Conservation (phyloP, 23 red algal species). For the Cyanidioschyzon merolae region DNA sequence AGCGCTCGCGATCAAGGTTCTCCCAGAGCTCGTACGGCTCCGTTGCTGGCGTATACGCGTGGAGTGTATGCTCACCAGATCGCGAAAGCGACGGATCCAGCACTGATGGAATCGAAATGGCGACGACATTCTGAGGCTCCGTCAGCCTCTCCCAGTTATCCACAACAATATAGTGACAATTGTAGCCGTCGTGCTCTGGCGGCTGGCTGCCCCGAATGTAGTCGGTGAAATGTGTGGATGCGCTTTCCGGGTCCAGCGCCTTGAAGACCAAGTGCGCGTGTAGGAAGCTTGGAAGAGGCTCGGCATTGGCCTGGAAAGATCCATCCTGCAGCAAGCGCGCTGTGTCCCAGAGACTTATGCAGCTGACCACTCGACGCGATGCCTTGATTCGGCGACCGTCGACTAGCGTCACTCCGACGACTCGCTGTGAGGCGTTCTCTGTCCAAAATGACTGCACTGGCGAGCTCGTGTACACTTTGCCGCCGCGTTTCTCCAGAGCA, state of each 20-base stretch:
- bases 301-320: background rate
- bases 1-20: conserved; percentile 25
- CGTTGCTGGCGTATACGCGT: conserved; percentile 78
- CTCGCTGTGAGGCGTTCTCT: conserved; percentile 15
- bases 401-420: conserved; percentile 27
- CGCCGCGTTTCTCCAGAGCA: conserved; percentile 25
- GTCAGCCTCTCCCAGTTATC: conserved; percentile 32
- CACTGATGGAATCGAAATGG: conserved; percentile 51
- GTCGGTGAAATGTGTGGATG: background rate
- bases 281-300: conserved; percentile 35
- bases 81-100: conserved; percentile 38
- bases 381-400: conserved; percentile 17
- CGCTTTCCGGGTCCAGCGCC: background rate
- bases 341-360: conserved; percentile 3
- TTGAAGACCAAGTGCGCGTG: conserved; percentile 53
- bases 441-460: conserved; percentile 25
- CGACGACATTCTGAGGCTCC: conserved; percentile 47
- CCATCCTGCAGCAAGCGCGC: background rate
- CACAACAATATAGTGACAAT: conserved; percentile 46
- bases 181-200: conserved; percentile 17
- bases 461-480: conserved; percentile 17
- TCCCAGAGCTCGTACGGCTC: conserved; percentile 54
- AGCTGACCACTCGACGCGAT: background rate
- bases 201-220: conserved; percentile 18
- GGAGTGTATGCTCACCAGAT: conserved; percentile 41